Evolutionary conservation across 2,329 filamentous ascomycete species (phyloP).

Genomic region (Claviceps paspali): DNA sequence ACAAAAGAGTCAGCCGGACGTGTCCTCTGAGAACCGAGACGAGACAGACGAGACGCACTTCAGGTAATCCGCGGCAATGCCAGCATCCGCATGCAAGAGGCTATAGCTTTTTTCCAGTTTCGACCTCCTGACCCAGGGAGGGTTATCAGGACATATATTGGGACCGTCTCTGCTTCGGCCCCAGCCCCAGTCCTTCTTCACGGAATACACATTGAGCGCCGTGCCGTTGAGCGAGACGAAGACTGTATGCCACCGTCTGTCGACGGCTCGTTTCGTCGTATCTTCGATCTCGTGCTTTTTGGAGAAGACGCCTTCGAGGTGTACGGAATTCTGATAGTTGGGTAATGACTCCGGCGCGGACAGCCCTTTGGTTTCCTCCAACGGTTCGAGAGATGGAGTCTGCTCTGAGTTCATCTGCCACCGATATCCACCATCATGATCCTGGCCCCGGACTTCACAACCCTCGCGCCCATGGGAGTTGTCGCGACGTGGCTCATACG

Average conservation of each 20-base stretch:
- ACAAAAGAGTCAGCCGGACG: too few species aligned
- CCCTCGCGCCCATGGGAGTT: conserved; percentile 2
- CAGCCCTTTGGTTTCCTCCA: conserved; percentile 24
- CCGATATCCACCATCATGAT: too few species aligned
- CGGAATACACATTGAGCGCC: conserved; percentile 47
- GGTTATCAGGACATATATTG: conserved; percentile 33
- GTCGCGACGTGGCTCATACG: conserved; percentile 21
- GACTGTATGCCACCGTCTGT: conserved; percentile 48
- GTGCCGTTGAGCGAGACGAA: conserved; percentile 54
- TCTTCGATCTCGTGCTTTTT: conserved; percentile 53
- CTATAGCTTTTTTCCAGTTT: conserved; percentile 52
- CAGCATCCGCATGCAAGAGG: conserved; percentile 59
- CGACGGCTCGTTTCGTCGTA: conserved; percentile 44
- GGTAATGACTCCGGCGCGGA: conserved; percentile 24
- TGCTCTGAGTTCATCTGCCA: too few species aligned
- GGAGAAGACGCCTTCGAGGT: conserved; percentile 40
- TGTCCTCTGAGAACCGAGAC: too few species aligned
- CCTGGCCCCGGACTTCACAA: not conserved
- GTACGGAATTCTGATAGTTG: conserved; percentile 40
- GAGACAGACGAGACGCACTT: conserved; percentile 32
- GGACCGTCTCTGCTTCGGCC: conserved; percentile 32
- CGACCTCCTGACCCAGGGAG: conserved; percentile 35
- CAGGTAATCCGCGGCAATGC: conserved; percentile 56
- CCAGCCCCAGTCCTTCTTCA: conserved; percentile 42
- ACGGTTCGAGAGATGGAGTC: conserved; percentile 8